These are phyloP conservation scores for Logfia minima DNA, from an alignment of 129 eudicot genomes.

Conservation along the genomic window DNA sequence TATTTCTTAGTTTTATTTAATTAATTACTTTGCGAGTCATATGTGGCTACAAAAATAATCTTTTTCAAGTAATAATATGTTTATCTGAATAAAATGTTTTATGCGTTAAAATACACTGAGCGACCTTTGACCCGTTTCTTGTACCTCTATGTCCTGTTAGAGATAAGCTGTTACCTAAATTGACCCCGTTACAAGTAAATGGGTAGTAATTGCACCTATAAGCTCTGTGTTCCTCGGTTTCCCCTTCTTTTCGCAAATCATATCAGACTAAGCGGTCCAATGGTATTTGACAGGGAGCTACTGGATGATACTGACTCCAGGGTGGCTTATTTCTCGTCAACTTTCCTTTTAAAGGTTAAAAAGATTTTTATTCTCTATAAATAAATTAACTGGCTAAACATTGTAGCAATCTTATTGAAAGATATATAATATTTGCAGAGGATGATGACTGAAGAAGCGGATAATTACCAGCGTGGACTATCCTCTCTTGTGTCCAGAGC, in stretches of 20 bases:
- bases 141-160: background rate
- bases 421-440: constrained; percentile 53
- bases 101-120: background rate
- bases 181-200: background rate
- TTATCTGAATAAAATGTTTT: no score
- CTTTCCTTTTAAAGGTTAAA: constrained; percentile 92
- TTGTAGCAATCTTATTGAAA: constrained; percentile 20
- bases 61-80: no score
- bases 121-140: background rate
- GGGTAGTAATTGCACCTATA: background rate
- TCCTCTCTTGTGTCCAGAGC: constrained; percentile 94
- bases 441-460: constrained; percentile 99
- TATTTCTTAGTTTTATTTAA: background rate
- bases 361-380: background rate
- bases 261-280: background rate
- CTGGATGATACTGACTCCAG: constrained; percentile 99
- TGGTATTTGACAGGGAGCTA: constrained; percentile 69
- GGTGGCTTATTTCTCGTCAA: constrained; percentile 96
- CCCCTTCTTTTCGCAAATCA: constrained; percentile 17
- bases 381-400: constrained; percentile 12
- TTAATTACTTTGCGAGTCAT: background rate
- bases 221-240: background rate
- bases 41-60: background rate
- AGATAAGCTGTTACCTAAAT: background rate
- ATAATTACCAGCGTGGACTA: constrained; percentile 85